phyloP scores from a whole-genome alignment of 352 stramenopile species.

The Pythium aquatile region DNA sequence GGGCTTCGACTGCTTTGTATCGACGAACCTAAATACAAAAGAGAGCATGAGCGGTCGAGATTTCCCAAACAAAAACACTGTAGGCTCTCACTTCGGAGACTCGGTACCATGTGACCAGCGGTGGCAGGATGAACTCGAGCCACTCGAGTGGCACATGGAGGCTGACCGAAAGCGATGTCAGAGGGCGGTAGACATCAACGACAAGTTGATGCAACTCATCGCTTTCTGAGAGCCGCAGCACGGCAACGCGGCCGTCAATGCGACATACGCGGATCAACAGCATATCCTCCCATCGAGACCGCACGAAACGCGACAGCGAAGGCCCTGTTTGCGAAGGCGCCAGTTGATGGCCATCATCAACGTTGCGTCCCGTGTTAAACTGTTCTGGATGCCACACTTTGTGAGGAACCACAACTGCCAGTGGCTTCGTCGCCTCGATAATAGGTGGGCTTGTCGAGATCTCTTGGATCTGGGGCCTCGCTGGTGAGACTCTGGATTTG shows the following conservation, averaged over 20 bases:
- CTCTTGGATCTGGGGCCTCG: not conserved
- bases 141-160: constrained; percentile 23
- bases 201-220: constrained; percentile 22
- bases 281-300: constrained; percentile 17
- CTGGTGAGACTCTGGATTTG: constrained; percentile 20
- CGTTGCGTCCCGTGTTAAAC: not conserved
- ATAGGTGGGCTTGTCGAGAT: not conserved
- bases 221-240: constrained; percentile 30
- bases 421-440: not conserved
- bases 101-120: constrained; percentile 22
- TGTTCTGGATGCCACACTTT: not conserved
- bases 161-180: not conserved
- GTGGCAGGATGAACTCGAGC: constrained; percentile 24
- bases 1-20: constrained; percentile 26
- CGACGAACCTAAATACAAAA: constrained; percentile 20
- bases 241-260: constrained; percentile 13
- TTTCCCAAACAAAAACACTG: not conserved
- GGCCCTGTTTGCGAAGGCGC: not conserved
- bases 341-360: not conserved
- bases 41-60: not conserved
- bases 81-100: constrained; percentile 11
- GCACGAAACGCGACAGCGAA: constrained; percentile 7
- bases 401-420: constrained; percentile 9
- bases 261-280: constrained; percentile 22
- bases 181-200: constrained; percentile 28